Evolutionary conservation across 345 rosid species (phyloP).

Genomic region (Hibiscus syriacus): DNA sequence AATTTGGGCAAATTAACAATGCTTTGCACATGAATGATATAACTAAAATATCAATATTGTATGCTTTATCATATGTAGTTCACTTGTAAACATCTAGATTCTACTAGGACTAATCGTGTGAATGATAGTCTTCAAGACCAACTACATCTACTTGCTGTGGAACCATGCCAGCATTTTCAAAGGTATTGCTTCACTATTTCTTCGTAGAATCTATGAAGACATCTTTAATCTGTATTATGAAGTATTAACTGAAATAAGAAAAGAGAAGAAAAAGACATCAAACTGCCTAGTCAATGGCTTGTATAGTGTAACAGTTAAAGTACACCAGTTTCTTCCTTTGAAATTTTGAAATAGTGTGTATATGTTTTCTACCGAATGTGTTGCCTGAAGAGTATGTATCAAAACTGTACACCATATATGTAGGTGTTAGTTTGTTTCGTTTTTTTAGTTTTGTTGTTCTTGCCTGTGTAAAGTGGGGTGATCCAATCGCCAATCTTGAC

Average conservation of each 20-base stretch:
- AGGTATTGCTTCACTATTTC: conserved; percentile 35
- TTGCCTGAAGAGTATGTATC: no score
- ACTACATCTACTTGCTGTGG: background rate
- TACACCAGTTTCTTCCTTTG: no score
- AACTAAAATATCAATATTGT: background rate
- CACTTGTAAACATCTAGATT: conserved; percentile 23
- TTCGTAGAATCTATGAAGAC: background rate
- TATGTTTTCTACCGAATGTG: no score
- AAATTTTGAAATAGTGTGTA: no score
- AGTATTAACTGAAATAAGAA: background rate
- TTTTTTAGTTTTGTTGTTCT: no score
- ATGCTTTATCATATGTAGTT: background rate
- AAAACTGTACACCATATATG: no score
- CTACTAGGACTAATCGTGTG: conserved; percentile 8
- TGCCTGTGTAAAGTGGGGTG: no score
- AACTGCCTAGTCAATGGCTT: background rate
- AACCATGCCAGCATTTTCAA: conserved; percentile 14
- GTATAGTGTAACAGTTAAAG: no score
- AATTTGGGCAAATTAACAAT: background rate
- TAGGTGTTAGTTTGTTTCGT: no score
- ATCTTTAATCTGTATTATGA: background rate
- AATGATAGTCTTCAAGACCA: conserved; percentile 22
- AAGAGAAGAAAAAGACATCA: background rate
- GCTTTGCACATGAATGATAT: conserved; percentile 7
- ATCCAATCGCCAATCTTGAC: no score